Conservation (phyloP, 164 flowering plant species). For the Liriodendron chinense region DNA sequence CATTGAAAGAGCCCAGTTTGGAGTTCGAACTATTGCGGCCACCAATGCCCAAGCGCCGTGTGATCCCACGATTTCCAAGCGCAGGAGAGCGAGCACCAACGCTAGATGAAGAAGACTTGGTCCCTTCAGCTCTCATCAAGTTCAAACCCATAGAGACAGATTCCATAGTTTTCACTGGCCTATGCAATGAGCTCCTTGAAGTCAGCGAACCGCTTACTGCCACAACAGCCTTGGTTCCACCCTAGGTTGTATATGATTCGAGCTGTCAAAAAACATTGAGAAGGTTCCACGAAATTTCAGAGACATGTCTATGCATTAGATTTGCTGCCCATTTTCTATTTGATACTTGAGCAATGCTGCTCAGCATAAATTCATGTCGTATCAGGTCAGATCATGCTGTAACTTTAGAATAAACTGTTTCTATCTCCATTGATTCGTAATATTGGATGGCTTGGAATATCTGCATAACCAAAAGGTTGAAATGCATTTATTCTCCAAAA, state of each 20-base stretch:
- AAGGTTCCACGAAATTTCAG: background rate
- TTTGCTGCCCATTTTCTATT: background rate
- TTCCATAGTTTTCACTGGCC: constrained; percentile 77
- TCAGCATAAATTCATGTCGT: background rate
- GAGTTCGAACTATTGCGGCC: constrained; percentile 85
- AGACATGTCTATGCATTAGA: background rate
- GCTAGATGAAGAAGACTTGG: constrained; percentile 82
- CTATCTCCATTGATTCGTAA: background rate
- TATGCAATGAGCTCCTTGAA: constrained; percentile 74
- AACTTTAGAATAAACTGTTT: background rate
- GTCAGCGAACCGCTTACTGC: constrained; percentile 63
- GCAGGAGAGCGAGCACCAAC: constrained; percentile 46
- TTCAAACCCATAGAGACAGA: constrained; percentile 83
- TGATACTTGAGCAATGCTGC: background rate
- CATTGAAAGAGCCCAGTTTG: constrained; percentile 74
- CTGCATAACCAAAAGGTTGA: background rate
- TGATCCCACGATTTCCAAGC: constrained; percentile 58
- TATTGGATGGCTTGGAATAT: background rate
- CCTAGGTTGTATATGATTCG: background rate
- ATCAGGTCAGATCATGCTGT: background rate
- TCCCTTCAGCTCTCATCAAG: constrained; percentile 88
- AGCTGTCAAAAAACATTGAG: background rate
- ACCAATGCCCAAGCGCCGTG: constrained; percentile 53
- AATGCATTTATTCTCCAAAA: background rate
- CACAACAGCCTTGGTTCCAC: constrained; percentile 1